Base-by-base conservation (phyloP, 2,329 filamentous ascomycete species). In the Apiospora arundinis region DNA sequence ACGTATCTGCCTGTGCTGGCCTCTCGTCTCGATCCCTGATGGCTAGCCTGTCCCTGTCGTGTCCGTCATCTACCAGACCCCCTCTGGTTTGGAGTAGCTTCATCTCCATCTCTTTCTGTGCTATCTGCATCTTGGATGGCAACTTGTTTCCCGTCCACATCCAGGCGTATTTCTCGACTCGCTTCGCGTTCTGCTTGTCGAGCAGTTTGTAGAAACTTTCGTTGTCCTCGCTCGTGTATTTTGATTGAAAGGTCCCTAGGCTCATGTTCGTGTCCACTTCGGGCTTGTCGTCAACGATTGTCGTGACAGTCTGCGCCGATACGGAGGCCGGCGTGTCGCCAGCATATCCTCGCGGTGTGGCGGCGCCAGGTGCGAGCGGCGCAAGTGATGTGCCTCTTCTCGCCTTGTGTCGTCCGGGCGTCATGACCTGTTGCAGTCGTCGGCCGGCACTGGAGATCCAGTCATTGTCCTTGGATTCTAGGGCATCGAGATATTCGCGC, bases 151-250 rank as follows among this genome's bases (percentile, higher is more conserved):
- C 93, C 12, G 90, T 88, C 91, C 95, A 97, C 65, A 98, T 85
- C 93, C 95, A 98, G 0, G 91, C 91, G 78, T 97, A 93, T 77
- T 95, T 97, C 77, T 95, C 92, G 0, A 93, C 92, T 68, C 88
- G 90, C 80, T 95, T 95, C 73, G 91, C 88, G 78, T 98, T 99
- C 78, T 98, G 94, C 77, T 92, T 93, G 83, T 99, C 96, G 40
- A 98, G 85, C 1, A 99, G 86, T 76, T 92, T 92, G 82, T 97
- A 97, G 84, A 99, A 98, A 76, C 93, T 97, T 80, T 98, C 96
- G 79, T 98, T 98, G 80, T 99, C 96, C 81, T 99, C 96, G 78
- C 94, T 97, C 0, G 95, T 99, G 83, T 98, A 98, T 75, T 93
- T 95, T 3, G 93, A 89, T 79, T 99, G 96, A 77, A 98, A 99